Percentiles rank a stretch among this genome's conserved stretches.
These are phyloP conservation scores for Tubosaeta sp. DNA, from an alignment of 768 basidiomycete genomes.

Conservation along the genomic window DNA sequence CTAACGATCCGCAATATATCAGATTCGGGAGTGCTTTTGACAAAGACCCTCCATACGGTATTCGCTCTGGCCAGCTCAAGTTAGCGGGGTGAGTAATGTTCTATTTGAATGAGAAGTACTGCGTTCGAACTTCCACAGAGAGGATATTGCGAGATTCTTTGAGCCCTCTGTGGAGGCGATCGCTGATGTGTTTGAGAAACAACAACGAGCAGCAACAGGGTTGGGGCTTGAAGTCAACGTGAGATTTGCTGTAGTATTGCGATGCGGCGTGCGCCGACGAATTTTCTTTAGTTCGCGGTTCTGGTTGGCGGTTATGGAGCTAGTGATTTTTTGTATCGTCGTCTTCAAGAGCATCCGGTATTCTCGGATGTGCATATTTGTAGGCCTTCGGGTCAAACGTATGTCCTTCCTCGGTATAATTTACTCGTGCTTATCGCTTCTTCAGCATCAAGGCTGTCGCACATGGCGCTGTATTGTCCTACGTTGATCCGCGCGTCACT, in stretches of 20 bases:
- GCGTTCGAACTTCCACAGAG: no score
- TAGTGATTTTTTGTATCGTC: conserved; percentile 45
- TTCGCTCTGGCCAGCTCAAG: no score
- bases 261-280: neutral
- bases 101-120: no score
- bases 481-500: no score
- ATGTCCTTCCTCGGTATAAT: conserved; percentile 18
- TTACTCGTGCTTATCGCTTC: neutral
- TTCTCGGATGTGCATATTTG: conserved; percentile 37
- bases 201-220: no score
- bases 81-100: no score
- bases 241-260: neutral
- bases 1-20: conserved; percentile 31
- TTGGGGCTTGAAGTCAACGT: conserved; percentile 23
- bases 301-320: conserved; percentile 52
- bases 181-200: conserved; percentile 31
- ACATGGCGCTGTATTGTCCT: no score
- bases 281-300: conserved; percentile 31
- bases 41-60: conserved; percentile 31
- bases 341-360: conserved; percentile 30
- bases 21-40: conserved; percentile 37
- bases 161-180: conserved; percentile 38
- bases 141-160: conserved; percentile 35
- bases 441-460: conserved; percentile 46
- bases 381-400: conserved; percentile 49